Base-by-base conservation (phyloP, 345 rosid genomes). In the Durio zibethinus region DNA sequence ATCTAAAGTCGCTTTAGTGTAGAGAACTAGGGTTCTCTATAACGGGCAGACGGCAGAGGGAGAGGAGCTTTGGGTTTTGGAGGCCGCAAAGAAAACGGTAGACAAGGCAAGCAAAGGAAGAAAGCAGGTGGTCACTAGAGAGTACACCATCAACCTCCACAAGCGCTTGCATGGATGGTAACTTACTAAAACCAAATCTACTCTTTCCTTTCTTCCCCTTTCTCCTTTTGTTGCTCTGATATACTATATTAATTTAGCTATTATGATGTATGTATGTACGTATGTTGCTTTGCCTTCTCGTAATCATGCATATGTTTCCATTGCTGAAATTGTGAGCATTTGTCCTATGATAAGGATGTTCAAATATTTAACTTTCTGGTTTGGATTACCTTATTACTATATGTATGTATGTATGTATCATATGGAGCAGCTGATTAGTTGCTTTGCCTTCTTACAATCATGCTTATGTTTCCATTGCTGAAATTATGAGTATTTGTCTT, bases 141-240 rank as follows among this genome's bases (percentile, higher is more conserved):
- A 90, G 83, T 90, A 88, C 82, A 90, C 90, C 66, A 80, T 90
- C 80, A 88, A 90, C 85, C 88, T 90, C 72, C 93, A 88, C 86
- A 87, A 88, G 53, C 91, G 93, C 68, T 81, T 88, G 53, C 93
- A 90, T 80, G 89, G 90, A 73, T 90, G 93, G 91, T 90, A 42
- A 74, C 67, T 36, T 7, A 7, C n/a, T 7, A 18, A 50, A 4
- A 7, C n/a, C 20, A 18, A 50, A 4, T 15, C 6, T 20, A 52
- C 29, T 47, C n/a, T 9, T 48, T 40, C 23, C 65, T 45, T 43
- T 42, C 7, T 36, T 36, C 40, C 40, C 7, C 7, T 36, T 36
- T 10, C 47, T 43, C 14, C 47, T 43, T 43, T 47, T 14, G 5
- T 47, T 47, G 52, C 52, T 47, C 23, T 52, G n/a, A 36, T 36